Evolutionary conservation across 352 stramenopile species (phyloP).

Genomic region (Globisporangium heterothallicum): DNA sequence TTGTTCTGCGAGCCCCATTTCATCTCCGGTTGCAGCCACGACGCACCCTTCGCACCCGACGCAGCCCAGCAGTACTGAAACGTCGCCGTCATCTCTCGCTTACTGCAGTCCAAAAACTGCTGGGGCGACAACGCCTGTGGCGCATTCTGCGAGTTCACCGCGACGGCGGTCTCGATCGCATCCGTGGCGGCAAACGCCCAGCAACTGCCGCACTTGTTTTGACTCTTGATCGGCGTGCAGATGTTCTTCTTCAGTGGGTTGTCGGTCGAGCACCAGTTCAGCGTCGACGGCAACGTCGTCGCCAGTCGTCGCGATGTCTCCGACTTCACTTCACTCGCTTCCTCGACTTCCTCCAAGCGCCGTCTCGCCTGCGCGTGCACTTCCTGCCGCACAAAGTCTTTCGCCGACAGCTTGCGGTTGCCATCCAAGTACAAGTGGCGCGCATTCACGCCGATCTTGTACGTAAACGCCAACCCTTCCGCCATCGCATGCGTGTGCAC

Average conservation of each 20-base stretch:
- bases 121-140: constrained; percentile 67
- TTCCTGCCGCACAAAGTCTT: constrained; percentile 59
- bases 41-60: constrained; percentile 33
- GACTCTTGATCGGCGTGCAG: constrained; percentile 71
- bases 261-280: constrained; percentile 75
- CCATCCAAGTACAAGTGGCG: constrained; percentile 59
- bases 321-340: neutral
- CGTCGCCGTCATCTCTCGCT: constrained; percentile 51
- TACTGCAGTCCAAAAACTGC: constrained; percentile 78
- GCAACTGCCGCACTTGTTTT: constrained; percentile 77
- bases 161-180: constrained; percentile 70
- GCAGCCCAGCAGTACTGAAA: constrained; percentile 78
- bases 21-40: constrained; percentile 63
- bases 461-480: constrained; percentile 43
- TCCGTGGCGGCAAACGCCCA: constrained; percentile 80
- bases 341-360: constrained; percentile 11
- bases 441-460: constrained; percentile 59
- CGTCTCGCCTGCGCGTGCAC: constrained; percentile 31
- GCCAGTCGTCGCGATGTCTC: constrained; percentile 11
- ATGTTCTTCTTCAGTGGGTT: constrained; percentile 60
- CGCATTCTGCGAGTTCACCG: constrained; percentile 29
- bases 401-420: constrained; percentile 26
- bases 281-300: constrained; percentile 19
- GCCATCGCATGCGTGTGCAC: constrained; percentile 41
- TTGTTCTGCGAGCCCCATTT: constrained; percentile 69